Conservation (phyloP, 2,329 filamentous ascomycete genomes). For the Thielaviopsis populi region DNA sequence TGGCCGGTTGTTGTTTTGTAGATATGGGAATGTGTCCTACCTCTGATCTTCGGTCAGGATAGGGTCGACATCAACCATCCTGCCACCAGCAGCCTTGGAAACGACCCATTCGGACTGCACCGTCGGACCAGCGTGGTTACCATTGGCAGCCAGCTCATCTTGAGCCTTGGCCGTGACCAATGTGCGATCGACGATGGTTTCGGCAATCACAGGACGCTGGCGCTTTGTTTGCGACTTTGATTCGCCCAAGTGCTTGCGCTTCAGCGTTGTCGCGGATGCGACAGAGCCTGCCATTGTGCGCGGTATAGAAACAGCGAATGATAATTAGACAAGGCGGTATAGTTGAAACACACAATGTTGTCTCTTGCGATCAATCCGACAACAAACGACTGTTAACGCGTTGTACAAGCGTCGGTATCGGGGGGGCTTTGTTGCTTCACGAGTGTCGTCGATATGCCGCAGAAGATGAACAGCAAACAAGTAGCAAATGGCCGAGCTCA, state of each 20-base stretch:
- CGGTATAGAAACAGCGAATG: not conserved
- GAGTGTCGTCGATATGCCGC: not conserved
- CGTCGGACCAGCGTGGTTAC: not conserved
- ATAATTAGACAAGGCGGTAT: not conserved
- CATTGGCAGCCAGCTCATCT: not conserved
- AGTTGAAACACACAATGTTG: not conserved
- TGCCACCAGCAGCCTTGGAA: constrained; percentile 49
- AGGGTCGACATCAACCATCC: constrained; percentile 50
- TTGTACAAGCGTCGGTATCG: too few species aligned
- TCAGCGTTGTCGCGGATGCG: constrained; percentile 10
- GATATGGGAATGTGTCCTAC: constrained; percentile 19
- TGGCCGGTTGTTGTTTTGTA: not conserved
- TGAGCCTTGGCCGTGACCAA: constrained; percentile 4
- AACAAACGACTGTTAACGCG: not conserved
- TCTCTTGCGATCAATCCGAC: not conserved
- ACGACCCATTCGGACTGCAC: constrained; percentile 38
- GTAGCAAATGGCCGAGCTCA: not conserved
- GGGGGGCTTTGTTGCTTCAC: not conserved
- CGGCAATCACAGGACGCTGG: constrained; percentile 1
- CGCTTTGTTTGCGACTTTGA: constrained; percentile 15
- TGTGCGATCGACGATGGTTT: constrained; percentile 14
- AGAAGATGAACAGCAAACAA: not conserved
- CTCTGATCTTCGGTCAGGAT: constrained; percentile 45
- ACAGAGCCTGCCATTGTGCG: constrained; percentile 12
- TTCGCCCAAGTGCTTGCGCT: constrained; percentile 16